phyloP scores from a whole-genome alignment of 106 monocot species.

The Phalaenopsis equestris region DNA sequence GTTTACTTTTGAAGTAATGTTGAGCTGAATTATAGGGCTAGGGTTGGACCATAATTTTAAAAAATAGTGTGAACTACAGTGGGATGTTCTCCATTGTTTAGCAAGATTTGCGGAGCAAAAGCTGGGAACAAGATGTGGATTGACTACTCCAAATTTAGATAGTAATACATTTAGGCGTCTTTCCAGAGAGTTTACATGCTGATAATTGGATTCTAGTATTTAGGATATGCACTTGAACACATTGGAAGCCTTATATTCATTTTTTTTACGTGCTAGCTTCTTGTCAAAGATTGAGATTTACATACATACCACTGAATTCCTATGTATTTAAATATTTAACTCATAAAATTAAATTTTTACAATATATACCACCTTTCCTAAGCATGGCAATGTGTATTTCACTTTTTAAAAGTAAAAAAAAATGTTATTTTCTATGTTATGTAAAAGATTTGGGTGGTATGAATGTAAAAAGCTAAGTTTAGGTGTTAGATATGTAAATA shows the following conservation, averaged over 20 bases:
- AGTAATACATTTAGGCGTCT: no score
- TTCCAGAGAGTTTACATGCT: neutral
- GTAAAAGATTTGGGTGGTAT: no score
- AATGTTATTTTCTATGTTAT: no score
- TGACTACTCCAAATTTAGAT: neutral
- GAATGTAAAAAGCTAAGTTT: no score
- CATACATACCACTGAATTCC: no score
- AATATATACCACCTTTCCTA: no score
- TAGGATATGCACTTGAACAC: neutral
- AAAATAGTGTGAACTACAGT: neutral
- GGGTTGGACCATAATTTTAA: neutral
- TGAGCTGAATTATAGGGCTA: neutral
- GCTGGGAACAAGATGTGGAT: neutral
- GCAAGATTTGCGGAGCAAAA: neutral
- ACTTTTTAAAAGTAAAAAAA: no score
- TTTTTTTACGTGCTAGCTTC: neutral
- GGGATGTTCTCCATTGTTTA: neutral
- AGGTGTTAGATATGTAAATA: no score
- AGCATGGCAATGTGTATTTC: no score
- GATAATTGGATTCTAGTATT: neutral
- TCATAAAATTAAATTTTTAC: no score
- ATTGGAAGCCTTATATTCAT: neutral
- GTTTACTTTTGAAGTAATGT: no score
- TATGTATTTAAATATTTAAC: no score
- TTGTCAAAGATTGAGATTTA: neutral